phyloP scores from a whole-genome alignment of 1,284 basidiomycete species.

The Ustilago trichophora region DNA sequence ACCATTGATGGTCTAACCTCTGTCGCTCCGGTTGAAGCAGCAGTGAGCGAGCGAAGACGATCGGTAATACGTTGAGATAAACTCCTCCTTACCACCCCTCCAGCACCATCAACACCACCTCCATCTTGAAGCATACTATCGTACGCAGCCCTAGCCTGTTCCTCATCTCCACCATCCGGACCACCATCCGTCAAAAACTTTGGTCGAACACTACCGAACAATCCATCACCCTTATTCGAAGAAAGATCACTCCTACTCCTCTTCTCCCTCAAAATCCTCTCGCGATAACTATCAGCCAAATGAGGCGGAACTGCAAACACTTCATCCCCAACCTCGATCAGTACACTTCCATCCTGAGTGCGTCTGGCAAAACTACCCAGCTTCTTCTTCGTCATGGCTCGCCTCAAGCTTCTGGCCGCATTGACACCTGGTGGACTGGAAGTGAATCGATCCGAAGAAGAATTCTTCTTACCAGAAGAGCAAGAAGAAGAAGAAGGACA shows the following conservation, averaged over 20 bases:
- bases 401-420: constrained; percentile 8
- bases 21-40: neutral
- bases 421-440: neutral
- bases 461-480: too few relatives aligned
- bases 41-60: constrained; percentile 13
- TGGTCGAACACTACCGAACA: constrained; percentile 22
- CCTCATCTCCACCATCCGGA: constrained; percentile 26
- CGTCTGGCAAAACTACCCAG: constrained; percentile 43
- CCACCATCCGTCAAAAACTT: constrained; percentile 25
- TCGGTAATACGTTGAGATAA: constrained; percentile 42
- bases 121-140: constrained; percentile 13
- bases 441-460: too few relatives aligned
- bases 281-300: constrained; percentile 45
- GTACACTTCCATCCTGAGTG: constrained; percentile 34
- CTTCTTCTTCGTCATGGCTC: constrained; percentile 44
- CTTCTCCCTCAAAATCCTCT: constrained; percentile 19
- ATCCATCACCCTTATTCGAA: too few relatives aligned
- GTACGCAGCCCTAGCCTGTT: constrained; percentile 13
- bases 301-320: constrained; percentile 51
- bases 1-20: neutral
- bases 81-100: constrained; percentile 6
- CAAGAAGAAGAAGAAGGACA: neutral
- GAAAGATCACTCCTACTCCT: neutral
- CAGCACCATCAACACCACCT: neutral
- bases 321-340: constrained; percentile 56